Percentiles rank a stretch among this genome's conserved stretches.
These are phyloP conservation scores for Physcia stellaris DNA, from an alignment of 495 filamentous ascomycete species.

Conservation along the genomic window DNA sequence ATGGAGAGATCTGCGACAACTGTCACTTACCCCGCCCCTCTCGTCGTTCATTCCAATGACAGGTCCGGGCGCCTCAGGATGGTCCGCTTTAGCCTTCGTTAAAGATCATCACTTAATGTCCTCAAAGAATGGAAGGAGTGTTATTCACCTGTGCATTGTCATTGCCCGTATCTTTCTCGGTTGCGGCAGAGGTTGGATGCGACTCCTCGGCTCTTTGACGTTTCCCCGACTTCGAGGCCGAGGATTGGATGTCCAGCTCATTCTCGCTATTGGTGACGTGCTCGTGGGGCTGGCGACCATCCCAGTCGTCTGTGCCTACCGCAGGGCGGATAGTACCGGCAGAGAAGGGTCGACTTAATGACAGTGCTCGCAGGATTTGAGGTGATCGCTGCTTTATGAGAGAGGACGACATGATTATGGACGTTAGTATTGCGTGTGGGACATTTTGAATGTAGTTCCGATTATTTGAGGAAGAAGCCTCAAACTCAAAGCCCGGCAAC, in stretches of 20 bases:
- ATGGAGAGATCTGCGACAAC: no score
- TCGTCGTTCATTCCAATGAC: constrained; percentile 65
- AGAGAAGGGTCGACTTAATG: background rate
- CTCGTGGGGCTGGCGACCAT: constrained; percentile 23
- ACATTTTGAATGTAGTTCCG: no score
- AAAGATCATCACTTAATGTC: no score
- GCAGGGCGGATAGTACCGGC: background rate
- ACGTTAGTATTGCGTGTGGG: no score
- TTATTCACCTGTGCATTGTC: no score
- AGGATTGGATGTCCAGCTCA: constrained; percentile 28
- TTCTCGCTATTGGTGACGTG: constrained; percentile 24
- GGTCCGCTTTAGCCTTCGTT: constrained; percentile 47
- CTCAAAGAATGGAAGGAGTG: no score
- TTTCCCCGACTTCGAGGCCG: constrained; percentile 24
- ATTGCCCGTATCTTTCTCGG: constrained; percentile 28
- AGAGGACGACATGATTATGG: no score
- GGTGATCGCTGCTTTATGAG: no score
- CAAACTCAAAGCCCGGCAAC: no score
- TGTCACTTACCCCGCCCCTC: constrained; percentile 33
- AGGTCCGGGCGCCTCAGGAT: constrained; percentile 49
- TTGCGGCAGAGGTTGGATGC: constrained; percentile 27
- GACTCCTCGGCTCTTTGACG: constrained; percentile 27
- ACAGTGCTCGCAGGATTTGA: constrained; percentile 3
- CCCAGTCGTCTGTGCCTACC: no score
- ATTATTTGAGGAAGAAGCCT: no score